Conservation (phyloP, 2,329 filamentous ascomycete species). For the Emmonsia crescens region DNA sequence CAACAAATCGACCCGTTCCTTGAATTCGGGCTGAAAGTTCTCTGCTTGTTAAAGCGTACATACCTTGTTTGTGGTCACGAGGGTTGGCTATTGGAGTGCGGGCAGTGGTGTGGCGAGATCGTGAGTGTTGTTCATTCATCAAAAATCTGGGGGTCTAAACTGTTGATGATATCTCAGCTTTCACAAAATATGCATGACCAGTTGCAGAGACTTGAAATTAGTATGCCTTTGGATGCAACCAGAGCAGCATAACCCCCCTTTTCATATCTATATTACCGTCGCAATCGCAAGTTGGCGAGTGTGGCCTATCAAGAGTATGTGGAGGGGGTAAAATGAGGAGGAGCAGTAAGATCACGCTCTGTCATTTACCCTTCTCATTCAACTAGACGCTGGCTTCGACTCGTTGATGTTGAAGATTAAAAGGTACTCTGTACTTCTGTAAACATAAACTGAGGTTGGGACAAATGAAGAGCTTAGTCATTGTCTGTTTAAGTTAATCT, state of each 20-base stretch:
- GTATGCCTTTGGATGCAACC: neutral
- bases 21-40: neutral
- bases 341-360: neutral
- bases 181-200: neutral
- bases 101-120: neutral
- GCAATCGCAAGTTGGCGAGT: neutral
- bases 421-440: too few species aligned
- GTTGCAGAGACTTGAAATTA: neutral
- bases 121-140: neutral
- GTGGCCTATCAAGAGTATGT: neutral
- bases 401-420: too few species aligned
- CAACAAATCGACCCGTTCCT: neutral
- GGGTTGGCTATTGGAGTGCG: neutral
- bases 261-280: neutral
- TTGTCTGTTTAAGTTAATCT: too few species aligned
- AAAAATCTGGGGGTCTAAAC: neutral
- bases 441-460: too few species aligned
- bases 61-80: neutral
- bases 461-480: too few species aligned
- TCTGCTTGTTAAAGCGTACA: neutral
- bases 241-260: neutral
- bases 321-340: neutral
- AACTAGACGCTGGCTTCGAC: too few species aligned
- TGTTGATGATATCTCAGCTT: neutral
- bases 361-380: neutral